Evolutionary conservation across 176 grass and related monocot genomes (phyloP), one percentile per base, ranked within the genome.

Genomic region (Zizania latifolia): DNA sequence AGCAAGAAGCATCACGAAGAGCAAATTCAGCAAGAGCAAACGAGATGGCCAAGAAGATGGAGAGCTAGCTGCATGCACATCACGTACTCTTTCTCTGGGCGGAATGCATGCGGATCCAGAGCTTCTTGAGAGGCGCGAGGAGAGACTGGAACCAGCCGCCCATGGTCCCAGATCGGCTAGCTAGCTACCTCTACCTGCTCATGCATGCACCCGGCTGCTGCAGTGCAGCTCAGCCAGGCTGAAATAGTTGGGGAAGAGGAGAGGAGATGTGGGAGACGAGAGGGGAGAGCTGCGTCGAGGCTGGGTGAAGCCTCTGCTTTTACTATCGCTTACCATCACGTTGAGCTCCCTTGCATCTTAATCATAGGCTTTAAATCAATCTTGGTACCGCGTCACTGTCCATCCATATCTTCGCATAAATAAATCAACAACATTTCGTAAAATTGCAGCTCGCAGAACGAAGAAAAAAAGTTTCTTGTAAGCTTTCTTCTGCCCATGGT

Each of bases 41-140:
- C 4, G 1, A 24, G 9, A 13, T 30, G 1, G 14, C 51, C 14
- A 0, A 68, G 9, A 0, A 0, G 4, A 9, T 3, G 32, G 13
- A 16, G 9, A 31, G 30, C 50, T 26, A 24, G 12, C n/a, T 44
- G 2, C 31, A 15, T 6, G 24, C 12, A 74, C 90, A 1, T 11
- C 10, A 76, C 90, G 5, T 93, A 97, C 94, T 93, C 76, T 89
- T 97, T 33, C 76, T 81, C 61, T 81, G 84, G 29, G 86, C 85
- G 32, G 88, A 97, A 91, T 97, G 94, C 83, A 89, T 22, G 30
- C 94, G 94, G 28, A 92, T 40, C 94, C 94, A 97, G 29, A 97
- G 81, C 83, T 89, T 93, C 88, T 89, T 97, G 35, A 97, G 65
- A 28, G 94, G 94, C 53, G 86, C 69, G 36, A 93, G 23, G 90